phyloP scores from a whole-genome alignment of 116 monocot species.

The Dioscorea cayenensis region DNA sequence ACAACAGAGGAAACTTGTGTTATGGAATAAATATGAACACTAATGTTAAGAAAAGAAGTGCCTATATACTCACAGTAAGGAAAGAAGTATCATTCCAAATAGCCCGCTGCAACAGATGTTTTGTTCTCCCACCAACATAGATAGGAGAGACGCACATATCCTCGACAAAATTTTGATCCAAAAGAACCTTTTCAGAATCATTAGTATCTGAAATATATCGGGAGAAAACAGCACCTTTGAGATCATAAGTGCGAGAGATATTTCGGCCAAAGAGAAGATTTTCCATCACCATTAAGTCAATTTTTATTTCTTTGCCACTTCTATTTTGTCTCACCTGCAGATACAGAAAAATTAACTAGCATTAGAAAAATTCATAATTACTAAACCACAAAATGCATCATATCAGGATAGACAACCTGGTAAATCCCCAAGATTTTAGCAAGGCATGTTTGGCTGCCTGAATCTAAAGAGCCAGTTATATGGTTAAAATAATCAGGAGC shows the following conservation, averaged over 20 bases:
- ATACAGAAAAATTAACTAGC: neutral
- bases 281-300: slow-evolving; percentile 92
- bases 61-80: slow-evolving; percentile 63
- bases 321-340: slow-evolving; percentile 69
- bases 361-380: neutral
- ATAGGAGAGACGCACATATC: slow-evolving; percentile 81
- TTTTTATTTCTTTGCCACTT: slow-evolving; percentile 65
- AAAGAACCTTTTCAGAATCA: slow-evolving; percentile 34
- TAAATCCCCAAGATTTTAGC: slow-evolving; percentile 95
- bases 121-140: slow-evolving; percentile 69
- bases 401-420: slow-evolving; percentile 44
- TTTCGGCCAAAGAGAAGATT: slow-evolving; percentile 76
- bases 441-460: slow-evolving; percentile 92
- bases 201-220: slow-evolving; percentile 53
- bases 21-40: too few relatives aligned
- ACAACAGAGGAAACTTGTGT: neutral
- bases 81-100: slow-evolving; percentile 99
- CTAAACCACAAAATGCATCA: neutral
- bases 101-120: slow-evolving; percentile 77
- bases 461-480: slow-evolving; percentile 46
- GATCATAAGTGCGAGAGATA: slow-evolving; percentile 70
- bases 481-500: slow-evolving; percentile 87
- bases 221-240: slow-evolving; percentile 81
- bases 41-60: neutral
- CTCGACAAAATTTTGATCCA: slow-evolving; percentile 86